Conservation (phyloP, 1,284 basidiomycete species). For the Melampsora allii-populina region DNA sequence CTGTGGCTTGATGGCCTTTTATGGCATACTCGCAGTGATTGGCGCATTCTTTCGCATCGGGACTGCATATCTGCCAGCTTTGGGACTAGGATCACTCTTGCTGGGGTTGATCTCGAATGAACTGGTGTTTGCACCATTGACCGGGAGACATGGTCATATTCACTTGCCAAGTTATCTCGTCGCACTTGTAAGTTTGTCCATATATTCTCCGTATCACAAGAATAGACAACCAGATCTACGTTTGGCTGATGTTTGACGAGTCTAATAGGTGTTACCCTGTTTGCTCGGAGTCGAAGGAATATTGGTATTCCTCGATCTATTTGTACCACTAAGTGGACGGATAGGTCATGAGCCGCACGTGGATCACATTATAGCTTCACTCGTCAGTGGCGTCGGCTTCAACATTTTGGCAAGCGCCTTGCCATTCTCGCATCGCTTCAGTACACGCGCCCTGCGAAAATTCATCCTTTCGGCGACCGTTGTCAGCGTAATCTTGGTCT, state of each 20-base stretch:
- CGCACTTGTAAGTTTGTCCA: slow-evolving; percentile 55
- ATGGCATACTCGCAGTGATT: slow-evolving; percentile 24
- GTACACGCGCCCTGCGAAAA: slow-evolving; percentile 49
- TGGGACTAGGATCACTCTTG: slow-evolving; percentile 14
- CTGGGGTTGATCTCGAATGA: slow-evolving; percentile 25
- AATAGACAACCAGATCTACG: not conserved
- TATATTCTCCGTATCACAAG: not conserved
- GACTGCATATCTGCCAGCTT: slow-evolving; percentile 23
- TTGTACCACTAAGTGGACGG: slow-evolving; percentile 76
- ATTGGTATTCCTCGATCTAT: slow-evolving; percentile 73
- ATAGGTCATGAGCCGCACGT: slow-evolving; percentile 65
- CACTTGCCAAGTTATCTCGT: slow-evolving; percentile 60
- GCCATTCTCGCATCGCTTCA: slow-evolving; percentile 70
- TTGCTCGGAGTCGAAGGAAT: slow-evolving; percentile 68
- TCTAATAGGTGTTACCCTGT: slow-evolving; percentile 58
- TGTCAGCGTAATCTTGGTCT: slow-evolving; percentile 11
- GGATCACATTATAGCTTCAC: slow-evolving; percentile 80
- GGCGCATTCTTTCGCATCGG: slow-evolving; percentile 34
- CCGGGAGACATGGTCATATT: slow-evolving; percentile 23
- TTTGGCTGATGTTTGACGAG: slow-evolving; percentile 13
- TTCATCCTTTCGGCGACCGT: slow-evolving; percentile 12
- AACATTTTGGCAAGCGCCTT: slow-evolving; percentile 62
- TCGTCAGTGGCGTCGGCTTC: slow-evolving; percentile 51
- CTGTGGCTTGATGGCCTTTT: slow-evolving; percentile 25
- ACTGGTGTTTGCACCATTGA: slow-evolving; percentile 28